Evolutionary conservation across 495 filamentous ascomycete genomes (phyloP), one percentile per base, ranked within the genome.

Genomic region (Amorphotheca resinae): DNA sequence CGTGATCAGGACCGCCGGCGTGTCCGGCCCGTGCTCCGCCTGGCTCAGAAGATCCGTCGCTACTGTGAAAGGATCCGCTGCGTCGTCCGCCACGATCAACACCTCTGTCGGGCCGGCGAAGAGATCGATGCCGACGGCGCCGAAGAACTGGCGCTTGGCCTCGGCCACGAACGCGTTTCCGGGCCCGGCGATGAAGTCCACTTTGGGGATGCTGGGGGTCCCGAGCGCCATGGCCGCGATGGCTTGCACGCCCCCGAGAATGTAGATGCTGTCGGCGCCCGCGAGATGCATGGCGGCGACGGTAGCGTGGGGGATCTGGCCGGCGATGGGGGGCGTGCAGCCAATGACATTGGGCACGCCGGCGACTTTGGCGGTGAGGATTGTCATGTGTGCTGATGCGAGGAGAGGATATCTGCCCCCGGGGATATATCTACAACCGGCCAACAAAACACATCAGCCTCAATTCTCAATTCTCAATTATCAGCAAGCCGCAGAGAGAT

Each of bases 221-320:
- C 78, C 78, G 42, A 80, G 64, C 3, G 77, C 77, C 73, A 82
- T 79, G 20, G 76, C 77, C 2, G 77, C 74, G 36, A 73, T 56
- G 6, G 71, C 69, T 45, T 75, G 71, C 0, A 72, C 70, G 0
- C 71, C 70, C 0, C 71, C 70, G 1, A 75, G 60, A 30, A 73
- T 53, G 54, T 62, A 71, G 37, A 73, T 72, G 17, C 65, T 59
- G 45, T 73, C 71, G 1, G 71, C 71, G 2, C 70, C 69, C 7
- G 71, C 71, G n/a, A 67, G 57, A 51, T 67, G 59, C 58, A 72
- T 71, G 0, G 71, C 71, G 1, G 71, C 69, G 6, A 75, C 59
- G 1, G 71, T 73, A 7, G 63, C 62, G 38, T 56, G 55, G 0
- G 71, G 70, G 36, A 75, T 64, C 44, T 69, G 49, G 4, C 69